Conservation (phyloP, 2,329 filamentous ascomycete species). For the Emergomyces pasteurianus region DNA sequence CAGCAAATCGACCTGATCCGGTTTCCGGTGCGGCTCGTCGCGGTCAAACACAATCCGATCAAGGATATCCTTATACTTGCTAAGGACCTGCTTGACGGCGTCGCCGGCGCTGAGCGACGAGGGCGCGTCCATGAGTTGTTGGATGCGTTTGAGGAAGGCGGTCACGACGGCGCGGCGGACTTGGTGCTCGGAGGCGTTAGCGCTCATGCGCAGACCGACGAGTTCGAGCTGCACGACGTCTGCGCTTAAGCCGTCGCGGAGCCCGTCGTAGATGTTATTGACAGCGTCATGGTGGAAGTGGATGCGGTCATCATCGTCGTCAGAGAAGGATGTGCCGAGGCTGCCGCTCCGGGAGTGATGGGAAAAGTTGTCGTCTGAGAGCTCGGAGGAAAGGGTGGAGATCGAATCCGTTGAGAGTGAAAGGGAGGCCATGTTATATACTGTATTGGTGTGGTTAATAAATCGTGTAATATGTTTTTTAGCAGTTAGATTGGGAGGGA, state of each 20-base stretch:
- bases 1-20: slow-evolving; percentile 76
- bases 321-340: slow-evolving; percentile 61
- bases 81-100: slow-evolving; percentile 53
- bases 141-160: slow-evolving; percentile 71
- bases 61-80: slow-evolving; percentile 51
- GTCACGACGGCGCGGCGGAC: slow-evolving; percentile 77
- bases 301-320: slow-evolving; percentile 60
- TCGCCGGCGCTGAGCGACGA: slow-evolving; percentile 48
- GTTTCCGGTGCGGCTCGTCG: slow-evolving; percentile 35
- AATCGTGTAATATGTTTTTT: background rate
- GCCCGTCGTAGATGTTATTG: slow-evolving; percentile 70
- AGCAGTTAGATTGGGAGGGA: background rate
- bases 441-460: slow-evolving; percentile 16
- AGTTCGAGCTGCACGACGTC: slow-evolving; percentile 92
- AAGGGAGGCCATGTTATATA: slow-evolving; percentile 41
- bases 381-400: slow-evolving; percentile 50
- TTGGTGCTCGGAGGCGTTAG: slow-evolving; percentile 79
- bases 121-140: slow-evolving; percentile 49
- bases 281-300: slow-evolving; percentile 83
- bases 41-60: slow-evolving; percentile 49
- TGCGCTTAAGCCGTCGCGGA: slow-evolving; percentile 57
- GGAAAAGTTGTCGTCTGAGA: slow-evolving; percentile 31
- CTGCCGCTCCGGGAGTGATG: slow-evolving; percentile 52
- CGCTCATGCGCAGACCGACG: slow-evolving; percentile 80
- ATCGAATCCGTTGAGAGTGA: slow-evolving; percentile 43